Evolutionary conservation across 1,284 basidiomycete genomes (phyloP), one percentile per base, ranked within the genome.

Genomic region (Ceratobasidium sp.): DNA sequence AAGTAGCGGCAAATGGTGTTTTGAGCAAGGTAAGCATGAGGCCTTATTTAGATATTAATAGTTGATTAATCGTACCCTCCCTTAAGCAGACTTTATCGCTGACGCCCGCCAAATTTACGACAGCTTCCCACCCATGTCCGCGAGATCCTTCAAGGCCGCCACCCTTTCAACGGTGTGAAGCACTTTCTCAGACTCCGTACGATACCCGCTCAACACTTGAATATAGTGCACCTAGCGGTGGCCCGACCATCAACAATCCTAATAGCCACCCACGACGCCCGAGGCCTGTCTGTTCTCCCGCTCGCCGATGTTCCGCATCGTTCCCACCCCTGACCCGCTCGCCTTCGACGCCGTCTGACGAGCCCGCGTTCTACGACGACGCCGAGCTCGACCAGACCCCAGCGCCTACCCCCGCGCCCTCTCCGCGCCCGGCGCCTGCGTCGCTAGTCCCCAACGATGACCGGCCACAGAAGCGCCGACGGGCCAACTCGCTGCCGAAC

Each of bases 21-120:
- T 84, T 92, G 84, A 94, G 92, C 82, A 93, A 95, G 84, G 93
- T 93, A 80, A 70, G 89, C 84, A 20, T 23, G 76, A 71, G 69
- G 33, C 23, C 20, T 46, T 69, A 33, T 69, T 69, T 26, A 40
- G 40, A 61, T 64, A 39, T 64, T 23, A n/a, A 23, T 18, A 9
- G 40, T 77, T 18, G 26, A 49, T 40, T 79, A 28, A 68, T 2
- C 69, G 28, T 63, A 15, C 63, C n/a, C n/a, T n/a, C n/a, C n/a
- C n/a, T n/a, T n/a, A n/a, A n/a, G n/a, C n/a, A n/a, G n/a, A n/a
- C n/a, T n/a, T n/a, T n/a, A n/a, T n/a, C n/a, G n/a, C n/a, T n/a
- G n/a, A n/a, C n/a, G n/a, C n/a, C n/a, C n/a, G n/a, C n/a, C n/a
- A n/a, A n/a, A n/a, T n/a, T n/a, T n/a, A n/a, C n/a, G n/a, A n/a